Percentiles rank a stretch among this genome's conserved stretches.
Evolutionary conservation across 2,329 filamentous ascomycete species (phyloP).

Genomic region (Aspergillus sojae): DNA sequence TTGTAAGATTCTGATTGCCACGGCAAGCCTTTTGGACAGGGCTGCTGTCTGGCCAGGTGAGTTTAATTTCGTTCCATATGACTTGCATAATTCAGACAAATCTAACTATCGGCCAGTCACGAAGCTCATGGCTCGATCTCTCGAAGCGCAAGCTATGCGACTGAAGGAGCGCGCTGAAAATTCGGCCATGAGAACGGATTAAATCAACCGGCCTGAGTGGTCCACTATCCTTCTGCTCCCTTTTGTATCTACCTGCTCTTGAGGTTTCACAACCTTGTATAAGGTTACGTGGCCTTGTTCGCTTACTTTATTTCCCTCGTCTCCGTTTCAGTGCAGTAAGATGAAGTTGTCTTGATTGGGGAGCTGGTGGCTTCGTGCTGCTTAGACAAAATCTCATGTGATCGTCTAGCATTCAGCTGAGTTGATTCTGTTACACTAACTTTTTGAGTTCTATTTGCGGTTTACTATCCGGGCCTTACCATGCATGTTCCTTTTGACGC

Average conservation of each 20-base stretch:
- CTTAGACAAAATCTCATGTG: constrained; percentile 7
- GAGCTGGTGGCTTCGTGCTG: not conserved
- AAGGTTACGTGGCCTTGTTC: constrained; percentile 8
- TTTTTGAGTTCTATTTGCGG: constrained; percentile 3
- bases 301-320: constrained; percentile 9
- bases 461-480: constrained; percentile 2
- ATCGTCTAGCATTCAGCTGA: constrained; percentile 2
- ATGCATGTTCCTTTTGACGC: constrained; percentile 2
- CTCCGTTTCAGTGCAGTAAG: not conserved
- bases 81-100: constrained; percentile 5
- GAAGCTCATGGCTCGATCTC: constrained; percentile 68
- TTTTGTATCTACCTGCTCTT: not conserved
- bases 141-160: constrained; percentile 65
- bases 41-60: constrained; percentile 90
- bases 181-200: constrained; percentile 32
- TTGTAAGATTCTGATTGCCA: constrained; percentile 79
- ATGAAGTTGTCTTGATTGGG: not conserved
- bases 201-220: constrained; percentile 20
- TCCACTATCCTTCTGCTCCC: not conserved
- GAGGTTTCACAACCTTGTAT: constrained; percentile 2
- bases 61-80: constrained; percentile 28
- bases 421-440: constrained; percentile 11
- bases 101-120: constrained; percentile 54
- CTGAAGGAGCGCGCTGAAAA: constrained; percentile 61
- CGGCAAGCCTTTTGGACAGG: constrained; percentile 83